Conservation (phyloP, 345 rosid species). For the Punica granatum region DNA sequence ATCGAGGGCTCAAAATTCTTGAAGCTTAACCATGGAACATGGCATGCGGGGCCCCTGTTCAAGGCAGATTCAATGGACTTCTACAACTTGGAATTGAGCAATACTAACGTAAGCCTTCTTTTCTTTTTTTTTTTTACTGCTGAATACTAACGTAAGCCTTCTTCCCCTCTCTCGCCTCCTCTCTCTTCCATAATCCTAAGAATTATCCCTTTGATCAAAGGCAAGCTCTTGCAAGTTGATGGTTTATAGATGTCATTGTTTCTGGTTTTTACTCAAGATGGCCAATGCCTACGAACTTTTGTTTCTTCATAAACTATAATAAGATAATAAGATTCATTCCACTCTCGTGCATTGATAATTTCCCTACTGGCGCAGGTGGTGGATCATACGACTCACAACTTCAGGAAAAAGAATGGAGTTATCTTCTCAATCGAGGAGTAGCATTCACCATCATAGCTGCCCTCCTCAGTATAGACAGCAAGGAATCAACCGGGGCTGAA, state of each 20-base stretch:
- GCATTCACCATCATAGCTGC: background rate
- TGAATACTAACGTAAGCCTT: too few species aligned
- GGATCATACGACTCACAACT: conserved; percentile 58
- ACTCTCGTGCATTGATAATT: background rate
- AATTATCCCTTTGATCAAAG: too few species aligned
- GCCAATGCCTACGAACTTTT: too few species aligned
- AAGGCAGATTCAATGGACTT: conserved; percentile 47
- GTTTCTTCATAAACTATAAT: too few species aligned
- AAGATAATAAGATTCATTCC: background rate
- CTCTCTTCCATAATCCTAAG: background rate
- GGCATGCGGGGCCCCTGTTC: conserved; percentile 87
- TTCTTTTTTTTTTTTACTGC: too few species aligned
- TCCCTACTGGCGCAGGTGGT: conserved; percentile 37
- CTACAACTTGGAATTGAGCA: conserved; percentile 74
- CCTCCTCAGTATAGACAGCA: background rate
- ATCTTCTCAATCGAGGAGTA: conserved; percentile 29
- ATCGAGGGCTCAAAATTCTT: conserved; percentile 61
- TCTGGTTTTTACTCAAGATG: too few species aligned
- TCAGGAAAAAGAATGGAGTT: conserved; percentile 39
- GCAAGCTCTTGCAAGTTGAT: background rate
- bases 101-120: conserved; percentile 83
- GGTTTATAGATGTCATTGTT: background rate
- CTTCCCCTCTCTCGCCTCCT: background rate
- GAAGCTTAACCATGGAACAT: conserved; percentile 62
- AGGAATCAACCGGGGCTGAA: background rate